Conservation (phyloP, 73 alveolate species). For the Breviolum minutum region DNA sequence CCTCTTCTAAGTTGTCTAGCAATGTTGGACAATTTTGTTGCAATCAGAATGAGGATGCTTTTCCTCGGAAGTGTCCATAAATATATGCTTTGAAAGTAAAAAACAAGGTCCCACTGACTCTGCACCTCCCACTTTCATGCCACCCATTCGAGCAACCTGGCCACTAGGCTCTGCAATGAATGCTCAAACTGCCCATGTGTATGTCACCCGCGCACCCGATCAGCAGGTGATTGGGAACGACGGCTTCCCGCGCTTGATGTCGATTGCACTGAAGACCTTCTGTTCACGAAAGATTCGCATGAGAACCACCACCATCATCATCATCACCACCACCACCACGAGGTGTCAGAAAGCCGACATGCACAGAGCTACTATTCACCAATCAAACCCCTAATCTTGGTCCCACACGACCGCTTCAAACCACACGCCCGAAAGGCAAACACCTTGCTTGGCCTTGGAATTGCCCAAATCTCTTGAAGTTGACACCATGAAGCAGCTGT, state of each 20-base stretch:
- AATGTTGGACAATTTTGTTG: too few species aligned
- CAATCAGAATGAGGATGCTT: too few species aligned
- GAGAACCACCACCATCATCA: background rate
- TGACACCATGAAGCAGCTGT: background rate
- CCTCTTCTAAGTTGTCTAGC: background rate
- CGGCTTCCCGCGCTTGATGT: constrained; percentile 78
- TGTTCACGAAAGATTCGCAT: too few species aligned
- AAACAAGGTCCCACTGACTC: too few species aligned
- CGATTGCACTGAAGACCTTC: constrained; percentile 82
- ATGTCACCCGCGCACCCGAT: constrained; percentile 8
- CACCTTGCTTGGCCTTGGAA: background rate
- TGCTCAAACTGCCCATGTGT: background rate
- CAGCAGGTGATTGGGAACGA: constrained; percentile 74
- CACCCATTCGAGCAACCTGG: constrained; percentile 41
- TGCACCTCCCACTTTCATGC: constrained; percentile 12
- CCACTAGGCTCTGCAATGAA: background rate
- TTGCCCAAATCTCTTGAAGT: too few species aligned
- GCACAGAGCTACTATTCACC: too few species aligned
- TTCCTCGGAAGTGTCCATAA: too few species aligned
- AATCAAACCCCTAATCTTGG: background rate
- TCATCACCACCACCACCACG: background rate
- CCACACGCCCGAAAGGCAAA: constrained; percentile 26
- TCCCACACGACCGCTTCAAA: constrained; percentile 19
- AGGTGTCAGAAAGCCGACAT: too few species aligned
- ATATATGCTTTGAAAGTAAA: too few species aligned